Conservation (phyloP, 371 early-diverging fungal genomes). For the Mortierella sp. region DNA sequence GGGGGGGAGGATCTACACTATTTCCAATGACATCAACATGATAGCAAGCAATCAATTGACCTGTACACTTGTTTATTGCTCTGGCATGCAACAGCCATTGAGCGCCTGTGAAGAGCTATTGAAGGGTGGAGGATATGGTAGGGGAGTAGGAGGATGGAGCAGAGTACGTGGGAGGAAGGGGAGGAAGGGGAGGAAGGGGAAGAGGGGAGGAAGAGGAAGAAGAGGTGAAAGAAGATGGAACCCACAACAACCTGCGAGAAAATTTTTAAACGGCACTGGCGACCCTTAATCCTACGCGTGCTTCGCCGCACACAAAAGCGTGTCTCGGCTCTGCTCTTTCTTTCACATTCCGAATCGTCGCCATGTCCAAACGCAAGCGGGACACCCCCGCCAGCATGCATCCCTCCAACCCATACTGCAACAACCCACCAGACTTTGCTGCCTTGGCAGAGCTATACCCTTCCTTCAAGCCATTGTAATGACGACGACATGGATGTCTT, state of each 20-base stretch:
- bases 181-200: not conserved
- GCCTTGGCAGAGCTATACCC: constrained; percentile 31
- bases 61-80: not conserved
- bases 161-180: not conserved
- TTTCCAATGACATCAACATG: not conserved
- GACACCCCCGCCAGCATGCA: constrained; percentile 29
- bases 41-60: not conserved
- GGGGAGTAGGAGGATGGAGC: not conserved
- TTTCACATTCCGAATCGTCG: not conserved
- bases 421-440: constrained; percentile 39
- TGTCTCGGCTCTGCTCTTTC: not conserved
- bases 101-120: too few relatives aligned
- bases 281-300: not conserved
- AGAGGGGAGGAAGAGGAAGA: constrained; percentile 4
- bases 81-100: too few relatives aligned
- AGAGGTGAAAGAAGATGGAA: not conserved
- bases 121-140: not conserved
- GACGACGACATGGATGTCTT: not conserved
- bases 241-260: too few relatives aligned
- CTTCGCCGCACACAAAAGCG: not conserved
- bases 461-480: constrained; percentile 32
- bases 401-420: constrained; percentile 43
- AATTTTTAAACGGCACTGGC: not conserved
- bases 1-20: not conserved
- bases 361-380: constrained; percentile 46